Base-by-base conservation (phyloP, 306 rosid genomes). In the Cucumis melo region DNA sequence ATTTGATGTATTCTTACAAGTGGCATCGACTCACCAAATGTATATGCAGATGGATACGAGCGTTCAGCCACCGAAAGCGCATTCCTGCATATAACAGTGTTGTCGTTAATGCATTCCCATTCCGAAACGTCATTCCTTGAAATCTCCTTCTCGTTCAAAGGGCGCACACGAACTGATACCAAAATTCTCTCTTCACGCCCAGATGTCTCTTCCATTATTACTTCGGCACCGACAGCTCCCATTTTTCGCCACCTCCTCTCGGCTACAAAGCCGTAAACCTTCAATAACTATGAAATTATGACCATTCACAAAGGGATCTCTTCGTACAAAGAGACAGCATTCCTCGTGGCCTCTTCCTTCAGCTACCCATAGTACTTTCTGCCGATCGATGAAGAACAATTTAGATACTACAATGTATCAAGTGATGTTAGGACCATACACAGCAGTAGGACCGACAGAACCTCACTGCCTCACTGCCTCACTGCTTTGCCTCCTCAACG, bases 81-180 rank as follows among this genome's bases (percentile, higher is more conserved):
- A 82, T 80, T 95, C 82, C 98, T 90, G 87, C 85, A 89, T 71
- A 95, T 84, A 90, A 95, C 74, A 36, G 96, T 88, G 79, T 79
- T 83, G 38, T 92, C 95, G 82, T 88, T 95, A 77, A 92, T 91
- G 85, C 98, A 90, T 86, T 95, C 99, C 99, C 98, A 95, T 63
- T 95, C 99, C 6, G 92, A 86, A 15, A 88, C 88, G 83, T 92
- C 98, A 55, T 87, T 83, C 81, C 88, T 92, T 20, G 85, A 74
- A 50, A 80, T 53, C 80, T 95, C 99, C 82, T 85, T 92, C 73
- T 87, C 96, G 8, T 84, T 92, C 60, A 95, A 81, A 82, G 99
- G 99, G 48, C 99, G 91, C 66, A 95, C 81, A 44, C 99, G 91
- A 83, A 95, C 89, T 17, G 99, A 92, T 81, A 95, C 99, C 56